These are phyloP conservation scores for Saturnispora quitensis DNA, from an alignment of 805 yeast species.

Conservation along the genomic window DNA sequence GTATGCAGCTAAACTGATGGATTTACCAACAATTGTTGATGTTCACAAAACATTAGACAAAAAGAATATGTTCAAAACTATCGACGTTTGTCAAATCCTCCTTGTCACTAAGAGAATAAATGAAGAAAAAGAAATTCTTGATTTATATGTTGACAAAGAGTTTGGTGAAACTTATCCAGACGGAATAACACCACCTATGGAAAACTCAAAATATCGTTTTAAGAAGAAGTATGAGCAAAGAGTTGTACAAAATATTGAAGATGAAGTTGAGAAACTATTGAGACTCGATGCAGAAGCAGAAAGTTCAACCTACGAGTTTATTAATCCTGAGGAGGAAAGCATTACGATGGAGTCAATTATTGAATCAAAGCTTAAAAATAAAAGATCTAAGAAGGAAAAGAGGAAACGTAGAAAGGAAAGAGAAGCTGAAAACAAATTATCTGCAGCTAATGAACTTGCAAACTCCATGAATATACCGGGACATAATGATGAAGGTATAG, in stretches of 20 bases:
- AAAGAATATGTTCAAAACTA: constrained; percentile 78
- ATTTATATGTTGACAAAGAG: constrained; percentile 34
- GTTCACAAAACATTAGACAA: constrained; percentile 81
- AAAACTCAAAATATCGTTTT: constrained; percentile 62
- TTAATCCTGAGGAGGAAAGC: constrained; percentile 32
- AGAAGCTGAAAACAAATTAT: constrained; percentile 3
- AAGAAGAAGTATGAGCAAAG: constrained; percentile 61
- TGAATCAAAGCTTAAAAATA: constrained; percentile 16
- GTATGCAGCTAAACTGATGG: constrained; percentile 80
- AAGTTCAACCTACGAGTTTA: constrained; percentile 64
- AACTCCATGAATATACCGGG: constrained; percentile 8
- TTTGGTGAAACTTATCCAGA: constrained; percentile 44
- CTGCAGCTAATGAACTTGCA: constrained; percentile 5
- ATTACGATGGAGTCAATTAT: constrained; percentile 30
- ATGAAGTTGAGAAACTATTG: constrained; percentile 66
- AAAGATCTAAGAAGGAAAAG: constrained; percentile 19
- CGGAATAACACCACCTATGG: constrained; percentile 78
- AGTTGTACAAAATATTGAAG: constrained; percentile 70
- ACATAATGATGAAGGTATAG: constrained; percentile 30
- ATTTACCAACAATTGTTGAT: constrained; percentile 82
- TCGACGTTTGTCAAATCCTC: constrained; percentile 80
- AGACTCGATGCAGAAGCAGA: constrained; percentile 77
- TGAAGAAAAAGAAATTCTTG: constrained; percentile 37
- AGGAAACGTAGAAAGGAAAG: constrained; percentile 14
- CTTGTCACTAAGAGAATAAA: constrained; percentile 52